phyloP scores from a whole-genome alignment of 495 filamentous ascomycete genomes.

The Penicillium salamii region DNA sequence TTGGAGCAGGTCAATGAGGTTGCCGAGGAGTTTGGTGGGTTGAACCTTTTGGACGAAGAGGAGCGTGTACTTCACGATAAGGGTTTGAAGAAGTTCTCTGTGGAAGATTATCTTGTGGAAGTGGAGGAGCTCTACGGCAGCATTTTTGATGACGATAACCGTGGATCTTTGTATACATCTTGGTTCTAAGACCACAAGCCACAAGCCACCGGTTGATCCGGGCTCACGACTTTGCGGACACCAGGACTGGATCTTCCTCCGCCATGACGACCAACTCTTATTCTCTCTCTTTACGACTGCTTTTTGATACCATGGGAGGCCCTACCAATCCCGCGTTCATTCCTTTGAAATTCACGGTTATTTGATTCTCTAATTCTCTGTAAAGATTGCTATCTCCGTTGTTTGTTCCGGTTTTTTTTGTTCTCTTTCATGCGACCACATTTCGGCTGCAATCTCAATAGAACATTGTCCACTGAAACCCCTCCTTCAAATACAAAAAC shows the following conservation, averaged over 20 bases:
- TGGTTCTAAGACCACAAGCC: no score
- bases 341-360: constrained; percentile 2
- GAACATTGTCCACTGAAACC: no score
- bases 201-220: constrained; percentile 26
- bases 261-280: constrained; percentile 32
- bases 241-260: constrained; percentile 24
- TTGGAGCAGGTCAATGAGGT: constrained; percentile 59
- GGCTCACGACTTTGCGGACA: constrained; percentile 16
- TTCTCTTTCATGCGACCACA: no score
- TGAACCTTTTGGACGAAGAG: constrained; percentile 66
- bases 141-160: constrained; percentile 47
- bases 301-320: constrained; percentile 31
- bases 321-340: constrained; percentile 13
- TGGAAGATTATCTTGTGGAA: constrained; percentile 81
- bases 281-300: constrained; percentile 27
- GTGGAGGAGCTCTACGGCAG: constrained; percentile 66
- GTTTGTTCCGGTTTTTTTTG: neutral
- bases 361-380: neutral
- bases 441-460: no score
- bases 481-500: no score
- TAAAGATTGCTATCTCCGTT: neutral
- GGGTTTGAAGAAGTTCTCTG: constrained; percentile 71
- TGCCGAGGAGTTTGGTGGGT: constrained; percentile 77
- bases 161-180: constrained; percentile 33
- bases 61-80: constrained; percentile 60